Percentiles rank a stretch among this genome's conserved stretches.
phyloP scores from a whole-genome alignment of 345 rosid species.

The Carallia brachiata region DNA sequence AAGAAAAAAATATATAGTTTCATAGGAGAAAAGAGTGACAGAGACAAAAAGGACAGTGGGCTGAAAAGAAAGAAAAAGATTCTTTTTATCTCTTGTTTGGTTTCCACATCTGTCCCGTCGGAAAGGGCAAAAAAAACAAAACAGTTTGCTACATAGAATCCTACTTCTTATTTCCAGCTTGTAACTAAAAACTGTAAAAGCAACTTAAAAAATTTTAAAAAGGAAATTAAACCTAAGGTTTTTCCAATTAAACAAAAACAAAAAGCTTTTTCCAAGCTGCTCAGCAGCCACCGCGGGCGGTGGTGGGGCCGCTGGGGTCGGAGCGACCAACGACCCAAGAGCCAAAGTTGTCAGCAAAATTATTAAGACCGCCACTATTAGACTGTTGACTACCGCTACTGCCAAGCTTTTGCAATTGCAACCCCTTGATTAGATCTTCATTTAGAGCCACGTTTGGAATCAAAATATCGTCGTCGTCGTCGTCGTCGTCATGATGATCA shows the following conservation, averaged over 20 bases:
- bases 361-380: slow-evolving; percentile 2
- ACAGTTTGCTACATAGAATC: slow-evolving; percentile 8
- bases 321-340: slow-evolving; percentile 36
- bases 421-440: slow-evolving; percentile 45
- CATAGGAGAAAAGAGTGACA: not conserved
- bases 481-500: slow-evolving; percentile 15
- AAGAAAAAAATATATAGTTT: no score
- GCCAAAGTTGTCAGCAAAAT: slow-evolving; percentile 31
- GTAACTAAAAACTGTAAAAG: not conserved
- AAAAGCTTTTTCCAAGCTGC: not conserved
- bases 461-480: slow-evolving; percentile 47
- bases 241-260: not conserved
- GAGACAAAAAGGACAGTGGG: slow-evolving; percentile 6
- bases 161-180: not conserved
- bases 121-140: not conserved
- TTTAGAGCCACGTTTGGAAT: slow-evolving; percentile 54
- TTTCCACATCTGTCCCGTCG: slow-evolving; percentile 16
- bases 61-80: slow-evolving; percentile 19
- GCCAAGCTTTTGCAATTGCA: slow-evolving; percentile 30
- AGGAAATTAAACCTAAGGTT: not conserved
- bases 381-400: not conserved
- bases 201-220: no score
- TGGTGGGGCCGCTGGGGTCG: slow-evolving; percentile 20
- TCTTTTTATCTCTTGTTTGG: slow-evolving; percentile 16
- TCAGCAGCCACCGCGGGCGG: slow-evolving; percentile 26